Evolutionary conservation across 768 basidiomycete species (phyloP).

Genomic region (Galerina sulciceps): DNA sequence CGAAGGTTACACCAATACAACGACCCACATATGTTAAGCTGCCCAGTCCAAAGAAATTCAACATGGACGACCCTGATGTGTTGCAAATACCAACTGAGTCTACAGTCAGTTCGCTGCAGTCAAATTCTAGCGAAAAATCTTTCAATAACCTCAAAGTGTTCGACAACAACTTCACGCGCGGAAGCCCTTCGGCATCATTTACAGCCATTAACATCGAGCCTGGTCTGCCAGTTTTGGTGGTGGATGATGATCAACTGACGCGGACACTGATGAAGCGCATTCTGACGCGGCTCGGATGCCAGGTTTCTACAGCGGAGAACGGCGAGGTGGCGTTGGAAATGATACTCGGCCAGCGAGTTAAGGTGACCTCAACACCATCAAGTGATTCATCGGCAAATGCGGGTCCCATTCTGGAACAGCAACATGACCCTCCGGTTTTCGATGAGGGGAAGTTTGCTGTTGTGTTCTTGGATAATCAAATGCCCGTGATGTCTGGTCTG

Average conservation of each 20-base stretch:
- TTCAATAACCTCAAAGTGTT: constrained; percentile 39
- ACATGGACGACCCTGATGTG: constrained; percentile 24
- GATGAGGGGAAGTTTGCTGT: constrained; percentile 48
- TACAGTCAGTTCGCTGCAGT: constrained; percentile 26
- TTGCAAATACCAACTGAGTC: constrained; percentile 18
- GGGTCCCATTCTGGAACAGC: constrained; percentile 44
- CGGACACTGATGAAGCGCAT: constrained; percentile 81
- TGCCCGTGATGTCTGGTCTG: constrained; percentile 81
- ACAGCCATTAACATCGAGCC: constrained; percentile 47
- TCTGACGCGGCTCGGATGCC: constrained; percentile 77
- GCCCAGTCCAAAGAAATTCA: constrained; percentile 37
- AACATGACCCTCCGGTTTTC: constrained; percentile 17
- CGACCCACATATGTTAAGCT: constrained; percentile 45
- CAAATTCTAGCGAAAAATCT: constrained; percentile 24
- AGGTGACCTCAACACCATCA: constrained; percentile 38
- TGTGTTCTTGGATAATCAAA: constrained; percentile 74
- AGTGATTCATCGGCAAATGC: constrained; percentile 38
- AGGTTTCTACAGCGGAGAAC: constrained; percentile 83
- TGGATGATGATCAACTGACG: constrained; percentile 84
- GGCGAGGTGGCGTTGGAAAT: constrained; percentile 78
- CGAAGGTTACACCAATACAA: constrained; percentile 13
- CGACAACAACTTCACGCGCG: constrained; percentile 40
- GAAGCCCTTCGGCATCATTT: constrained; percentile 42
- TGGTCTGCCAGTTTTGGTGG: constrained; percentile 71
- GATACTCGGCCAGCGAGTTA: constrained; percentile 51